These are phyloP conservation scores for Shiraia bambusicola DNA, from an alignment of 2,329 filamentous ascomycete genomes.

Conservation along the genomic window DNA sequence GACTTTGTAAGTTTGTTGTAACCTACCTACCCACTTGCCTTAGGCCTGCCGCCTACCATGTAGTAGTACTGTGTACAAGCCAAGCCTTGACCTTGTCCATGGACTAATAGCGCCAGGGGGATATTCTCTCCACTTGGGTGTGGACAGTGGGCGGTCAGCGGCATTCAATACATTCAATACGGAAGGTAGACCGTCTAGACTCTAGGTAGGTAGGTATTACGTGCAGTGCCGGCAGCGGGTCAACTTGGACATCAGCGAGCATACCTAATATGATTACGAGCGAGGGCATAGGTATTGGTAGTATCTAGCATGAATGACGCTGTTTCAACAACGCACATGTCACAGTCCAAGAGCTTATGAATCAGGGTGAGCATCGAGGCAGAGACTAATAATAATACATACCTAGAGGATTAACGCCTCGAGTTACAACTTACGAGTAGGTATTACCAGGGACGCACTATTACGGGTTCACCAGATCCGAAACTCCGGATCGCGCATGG, in stretches of 20 bases:
- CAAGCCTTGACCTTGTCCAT: conserved; percentile 17
- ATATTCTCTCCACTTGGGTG: conserved; percentile 18
- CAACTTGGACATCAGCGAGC: neutral
- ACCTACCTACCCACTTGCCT: too few species aligned
- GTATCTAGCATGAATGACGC: too few species aligned
- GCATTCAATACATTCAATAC: too few species aligned
- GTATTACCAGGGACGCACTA: conserved; percentile 5
- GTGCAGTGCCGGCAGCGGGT: conserved; percentile 1
- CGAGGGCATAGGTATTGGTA: conserved; percentile 2
- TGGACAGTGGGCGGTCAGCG: conserved; percentile 22
- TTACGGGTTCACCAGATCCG: conserved; percentile 14
- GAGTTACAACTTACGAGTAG: too few species aligned
- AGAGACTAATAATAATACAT: too few species aligned
- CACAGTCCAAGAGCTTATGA: neutral
- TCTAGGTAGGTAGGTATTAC: too few species aligned
- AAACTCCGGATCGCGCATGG: conserved; percentile 18
- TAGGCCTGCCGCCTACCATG: too few species aligned
- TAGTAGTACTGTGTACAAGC: neutral
- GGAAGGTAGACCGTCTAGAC: conserved; percentile 30
- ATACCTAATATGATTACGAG: too few species aligned
- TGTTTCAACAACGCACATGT: conserved; percentile 1
- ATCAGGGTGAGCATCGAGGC: too few species aligned
- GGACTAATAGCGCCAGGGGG: conserved; percentile 16
- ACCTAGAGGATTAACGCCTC: too few species aligned
- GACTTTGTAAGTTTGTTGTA: too few species aligned